Conservation (phyloP, 2,329 filamentous ascomycete species). For the Lecanicillium sp. region DNA sequence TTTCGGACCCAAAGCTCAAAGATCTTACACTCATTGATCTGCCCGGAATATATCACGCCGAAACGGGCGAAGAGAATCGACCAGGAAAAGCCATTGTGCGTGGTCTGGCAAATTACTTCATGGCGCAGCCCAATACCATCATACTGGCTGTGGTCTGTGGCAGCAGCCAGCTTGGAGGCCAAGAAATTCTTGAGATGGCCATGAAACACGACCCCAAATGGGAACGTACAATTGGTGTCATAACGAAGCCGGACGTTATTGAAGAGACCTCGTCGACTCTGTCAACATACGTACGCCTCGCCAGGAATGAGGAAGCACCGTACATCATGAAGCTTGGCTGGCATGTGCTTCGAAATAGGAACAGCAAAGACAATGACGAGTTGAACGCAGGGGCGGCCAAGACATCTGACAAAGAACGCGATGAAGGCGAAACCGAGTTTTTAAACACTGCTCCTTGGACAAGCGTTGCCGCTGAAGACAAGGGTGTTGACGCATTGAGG, state of each 20-base stretch:
- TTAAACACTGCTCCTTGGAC: slow-evolving; percentile 13
- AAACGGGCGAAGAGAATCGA: slow-evolving; percentile 18
- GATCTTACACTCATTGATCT: slow-evolving; percentile 44
- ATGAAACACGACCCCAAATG: slow-evolving; percentile 30
- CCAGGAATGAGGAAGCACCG: slow-evolving; percentile 14
- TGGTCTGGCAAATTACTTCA: slow-evolving; percentile 36
- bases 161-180: slow-evolving; percentile 40
- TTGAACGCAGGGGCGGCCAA: too few species aligned
- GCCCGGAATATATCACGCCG: slow-evolving; percentile 30
- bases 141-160: slow-evolving; percentile 44
- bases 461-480: neutral
- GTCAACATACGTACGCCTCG: slow-evolving; percentile 22
- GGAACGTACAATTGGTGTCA: slow-evolving; percentile 41
- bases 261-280: slow-evolving; percentile 30
- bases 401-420: too few species aligned
- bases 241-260: slow-evolving; percentile 46
- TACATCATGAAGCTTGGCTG: slow-evolving; percentile 32
- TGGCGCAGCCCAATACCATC: slow-evolving; percentile 42
- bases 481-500: slow-evolving; percentile 19
- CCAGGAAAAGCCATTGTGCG: slow-evolving; percentile 19
- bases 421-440: slow-evolving; percentile 20
- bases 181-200: slow-evolving; percentile 37
- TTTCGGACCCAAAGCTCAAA: slow-evolving; percentile 28
- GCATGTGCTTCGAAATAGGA: slow-evolving; percentile 42
- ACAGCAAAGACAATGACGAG: slow-evolving; percentile 16